Conservation (phyloP, 305 asterid genomes). For the Fraxinus dipetala region DNA sequence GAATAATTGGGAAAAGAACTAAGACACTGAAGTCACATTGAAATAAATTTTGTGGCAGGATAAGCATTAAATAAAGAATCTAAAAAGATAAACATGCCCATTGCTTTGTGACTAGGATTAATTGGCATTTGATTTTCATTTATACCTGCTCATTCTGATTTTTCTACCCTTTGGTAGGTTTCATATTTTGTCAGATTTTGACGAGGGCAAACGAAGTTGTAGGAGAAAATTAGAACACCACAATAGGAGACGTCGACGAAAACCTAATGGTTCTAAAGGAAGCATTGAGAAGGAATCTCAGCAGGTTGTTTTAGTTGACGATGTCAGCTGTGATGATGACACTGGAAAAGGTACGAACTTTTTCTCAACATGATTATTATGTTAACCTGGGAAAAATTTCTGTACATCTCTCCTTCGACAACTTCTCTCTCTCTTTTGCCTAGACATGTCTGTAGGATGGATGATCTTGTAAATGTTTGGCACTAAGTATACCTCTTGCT, state of each 20-base stretch:
- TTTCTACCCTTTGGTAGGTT: slow-evolving; percentile 55
- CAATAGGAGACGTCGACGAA: slow-evolving; percentile 72
- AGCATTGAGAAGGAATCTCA: slow-evolving; percentile 45
- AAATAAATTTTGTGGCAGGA: background rate
- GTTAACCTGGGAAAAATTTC: background rate
- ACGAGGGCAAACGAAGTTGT: slow-evolving; percentile 91
- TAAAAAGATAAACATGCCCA: background rate
- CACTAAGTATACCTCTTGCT: background rate
- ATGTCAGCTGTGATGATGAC: slow-evolving; percentile 56
- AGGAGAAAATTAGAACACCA: slow-evolving; percentile 83
- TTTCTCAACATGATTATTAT: background rate
- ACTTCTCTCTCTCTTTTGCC: background rate
- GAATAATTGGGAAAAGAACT: background rate
- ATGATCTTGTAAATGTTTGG: background rate
- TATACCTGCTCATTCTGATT: background rate
- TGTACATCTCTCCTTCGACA: background rate
- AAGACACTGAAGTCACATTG: background rate
- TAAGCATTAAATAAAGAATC: background rate
- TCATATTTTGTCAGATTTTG: slow-evolving; percentile 75
- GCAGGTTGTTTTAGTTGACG: slow-evolving; percentile 42
- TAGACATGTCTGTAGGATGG: background rate
- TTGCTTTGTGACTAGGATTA: background rate
- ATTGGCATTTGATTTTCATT: background rate
- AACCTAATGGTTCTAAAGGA: slow-evolving; percentile 52
- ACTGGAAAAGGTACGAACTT: slow-evolving; percentile 54